Evolutionary conservation across 2,329 filamentous ascomycete species (phyloP), one percentile per base, ranked within the genome.

Genomic region (Ambrosiella cleistominuta): DNA sequence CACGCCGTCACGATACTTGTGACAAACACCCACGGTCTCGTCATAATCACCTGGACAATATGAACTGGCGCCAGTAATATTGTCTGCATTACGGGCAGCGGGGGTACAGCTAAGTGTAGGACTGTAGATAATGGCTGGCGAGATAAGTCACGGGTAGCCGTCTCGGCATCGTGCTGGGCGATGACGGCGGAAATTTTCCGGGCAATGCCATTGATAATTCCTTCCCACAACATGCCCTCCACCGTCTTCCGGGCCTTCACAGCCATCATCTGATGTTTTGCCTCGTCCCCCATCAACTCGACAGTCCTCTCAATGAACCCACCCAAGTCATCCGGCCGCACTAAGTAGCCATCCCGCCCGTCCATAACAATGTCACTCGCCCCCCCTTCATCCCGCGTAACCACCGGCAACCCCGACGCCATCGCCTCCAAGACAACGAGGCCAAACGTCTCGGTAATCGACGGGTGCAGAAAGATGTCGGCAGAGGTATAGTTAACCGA

Each of bases 381-480:
- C 0, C 83, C 83, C 8, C 83, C 83, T 65, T 83, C 80, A 63
- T 86, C 81, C 51, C 83, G 75, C 2, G 83, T 83, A 56, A 86
- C 73, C 27, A 86, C 82, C 0, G 82, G 82, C 1, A 87, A 74
- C 2, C 82, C 81, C 62, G 81, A 84, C 0, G 82, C 82, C 82
- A 86, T 85, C 2, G 80, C 79, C 67, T 86, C 83, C 1, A 86
- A 70, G 1, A 86, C 82, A 0, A 86, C 82, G 8, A 86, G 71
- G 0, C 83, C 83, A 66, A 86, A 86, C 0, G 83, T 86, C 67
- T 86, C 83, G 0, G 82, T 86, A 59, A 86, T 72, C 19, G 80
- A 86, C 68, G 81, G 85, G 68, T 86, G 82, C 12, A 86, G 68
- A 65, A 86, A 86, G n/a, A 86, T 63, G 64, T 86, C 82, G 0